Percentiles rank a stretch among this genome's conserved stretches.
Evolutionary conservation across 768 basidiomycete species (phyloP).

Genomic region (Lactarius vividus): DNA sequence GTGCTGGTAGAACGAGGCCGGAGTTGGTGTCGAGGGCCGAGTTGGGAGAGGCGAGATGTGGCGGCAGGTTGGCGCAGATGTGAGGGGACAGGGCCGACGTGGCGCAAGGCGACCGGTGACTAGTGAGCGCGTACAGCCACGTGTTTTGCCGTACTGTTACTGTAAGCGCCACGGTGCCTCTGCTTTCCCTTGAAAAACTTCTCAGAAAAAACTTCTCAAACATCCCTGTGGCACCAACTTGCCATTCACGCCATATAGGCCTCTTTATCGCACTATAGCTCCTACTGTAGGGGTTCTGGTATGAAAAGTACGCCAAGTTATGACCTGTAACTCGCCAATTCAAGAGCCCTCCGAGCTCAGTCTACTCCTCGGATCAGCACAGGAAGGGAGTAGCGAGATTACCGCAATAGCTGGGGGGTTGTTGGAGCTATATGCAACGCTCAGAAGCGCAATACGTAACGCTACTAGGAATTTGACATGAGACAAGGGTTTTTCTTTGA

Average conservation of each 20-base stretch:
- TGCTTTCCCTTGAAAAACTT: not conserved
- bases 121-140: not conserved
- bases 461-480: slow-evolving; percentile 20
- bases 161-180: not conserved
- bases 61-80: not conserved
- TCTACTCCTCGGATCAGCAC: slow-evolving; percentile 22
- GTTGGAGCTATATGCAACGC: slow-evolving; percentile 14
- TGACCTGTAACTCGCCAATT: slow-evolving; percentile 14
- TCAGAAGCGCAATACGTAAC: slow-evolving; percentile 25
- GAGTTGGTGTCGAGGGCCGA: not conserved
- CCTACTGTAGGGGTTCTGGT: not conserved
- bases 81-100: slow-evolving; percentile 1
- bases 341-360: slow-evolving; percentile 9
- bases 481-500: slow-evolving; percentile 8
- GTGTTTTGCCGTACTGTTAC: not conserved
- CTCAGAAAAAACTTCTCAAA: not conserved
- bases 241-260: slow-evolving; percentile 4
- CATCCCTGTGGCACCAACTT: slow-evolving; percentile 15
- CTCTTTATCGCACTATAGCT: not conserved
- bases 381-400: slow-evolving; percentile 3
- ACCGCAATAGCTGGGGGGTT: slow-evolving; percentile 4
- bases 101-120: not conserved
- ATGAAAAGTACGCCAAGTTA: not conserved
- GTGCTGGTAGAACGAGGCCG: not conserved
- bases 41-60: not conserved